phyloP scores from a whole-genome alignment of 257 asterid species.

The Penstemon barbatus region DNA sequence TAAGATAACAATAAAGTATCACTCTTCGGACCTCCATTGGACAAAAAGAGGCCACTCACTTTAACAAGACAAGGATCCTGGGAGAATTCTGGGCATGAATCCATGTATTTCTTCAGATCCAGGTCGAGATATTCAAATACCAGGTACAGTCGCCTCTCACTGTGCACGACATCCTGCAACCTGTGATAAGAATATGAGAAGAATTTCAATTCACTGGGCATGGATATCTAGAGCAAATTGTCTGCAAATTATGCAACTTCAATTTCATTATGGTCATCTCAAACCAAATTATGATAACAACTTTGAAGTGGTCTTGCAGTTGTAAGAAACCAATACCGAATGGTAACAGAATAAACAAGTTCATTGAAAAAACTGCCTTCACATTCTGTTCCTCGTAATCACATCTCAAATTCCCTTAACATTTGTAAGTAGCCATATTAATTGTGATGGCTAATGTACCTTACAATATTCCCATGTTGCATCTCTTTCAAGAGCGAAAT shows the following conservation, averaged over 20 bases:
- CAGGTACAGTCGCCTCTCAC: conserved; percentile 85
- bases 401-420: not conserved
- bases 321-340: not conserved
- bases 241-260: conserved; percentile 5
- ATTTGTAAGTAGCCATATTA: conserved; percentile 2
- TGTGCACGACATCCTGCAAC: conserved; percentile 98
- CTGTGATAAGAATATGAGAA: conserved; percentile 40
- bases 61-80: conserved; percentile 74
- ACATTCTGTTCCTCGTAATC: conserved; percentile 9
- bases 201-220: not conserved
- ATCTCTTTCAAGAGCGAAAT: conserved; percentile 93
- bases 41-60: conserved; percentile 52
- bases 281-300: conserved; percentile 18
- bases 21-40: not conserved
- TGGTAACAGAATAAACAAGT: conserved; percentile 17
- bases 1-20: conserved; percentile 5
- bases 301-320: not conserved
- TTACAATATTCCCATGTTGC: conserved; percentile 93
- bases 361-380: conserved; percentile 9
- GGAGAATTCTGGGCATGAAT: conserved; percentile 85
- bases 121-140: conserved; percentile 96
- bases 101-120: conserved; percentile 99
- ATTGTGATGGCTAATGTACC: conserved; percentile 38
- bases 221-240: not conserved
- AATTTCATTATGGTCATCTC: conserved; percentile 4